phyloP scores from a whole-genome alignment of 352 stramenopile genomes.

The Phytophthora chlamydospora region DNA sequence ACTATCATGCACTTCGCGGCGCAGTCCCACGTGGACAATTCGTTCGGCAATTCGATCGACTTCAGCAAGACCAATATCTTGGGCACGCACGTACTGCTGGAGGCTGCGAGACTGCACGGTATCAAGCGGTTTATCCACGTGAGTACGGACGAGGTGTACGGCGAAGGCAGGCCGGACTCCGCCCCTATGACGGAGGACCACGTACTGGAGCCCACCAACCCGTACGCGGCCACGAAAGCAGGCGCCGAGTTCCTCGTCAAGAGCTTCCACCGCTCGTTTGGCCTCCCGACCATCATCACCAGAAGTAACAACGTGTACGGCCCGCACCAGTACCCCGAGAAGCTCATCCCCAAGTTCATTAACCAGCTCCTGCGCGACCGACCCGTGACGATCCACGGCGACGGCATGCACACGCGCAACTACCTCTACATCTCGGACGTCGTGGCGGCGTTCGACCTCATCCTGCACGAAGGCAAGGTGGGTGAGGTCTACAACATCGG shows the following conservation, averaged over 20 bases:
- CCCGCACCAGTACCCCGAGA: constrained; percentile 98
- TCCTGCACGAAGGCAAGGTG: constrained; percentile 93
- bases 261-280: constrained; percentile 93
- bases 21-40: constrained; percentile 98
- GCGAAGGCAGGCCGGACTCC: constrained; percentile 92
- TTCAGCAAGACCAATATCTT: constrained; percentile 99
- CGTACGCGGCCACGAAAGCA: constrained; percentile 98
- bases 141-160: constrained; percentile 99
- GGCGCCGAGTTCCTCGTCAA: constrained; percentile 98
- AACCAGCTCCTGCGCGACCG: constrained; percentile 93
- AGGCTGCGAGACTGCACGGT: constrained; percentile 92
- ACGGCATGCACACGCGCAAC: constrained; percentile 95
- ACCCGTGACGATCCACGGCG: constrained; percentile 95
- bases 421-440: constrained; percentile 99
- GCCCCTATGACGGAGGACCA: constrained; percentile 95
- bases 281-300: constrained; percentile 97
- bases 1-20: constrained; percentile 99
- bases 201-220: constrained; percentile 96
- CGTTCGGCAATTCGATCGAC: constrained; percentile 98
- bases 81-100: constrained; percentile 97
- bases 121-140: constrained; percentile 97
- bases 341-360: constrained; percentile 99
- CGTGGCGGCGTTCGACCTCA: constrained; percentile 95
- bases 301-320: constrained; percentile 99
- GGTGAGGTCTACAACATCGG: constrained; percentile 98